A percentile compares a stretch with the other conserved stretches of the same genome.
phyloP scores from a whole-genome alignment of 2,329 filamentous ascomycete genomes.

The Penicillium brasilianum region DNA sequence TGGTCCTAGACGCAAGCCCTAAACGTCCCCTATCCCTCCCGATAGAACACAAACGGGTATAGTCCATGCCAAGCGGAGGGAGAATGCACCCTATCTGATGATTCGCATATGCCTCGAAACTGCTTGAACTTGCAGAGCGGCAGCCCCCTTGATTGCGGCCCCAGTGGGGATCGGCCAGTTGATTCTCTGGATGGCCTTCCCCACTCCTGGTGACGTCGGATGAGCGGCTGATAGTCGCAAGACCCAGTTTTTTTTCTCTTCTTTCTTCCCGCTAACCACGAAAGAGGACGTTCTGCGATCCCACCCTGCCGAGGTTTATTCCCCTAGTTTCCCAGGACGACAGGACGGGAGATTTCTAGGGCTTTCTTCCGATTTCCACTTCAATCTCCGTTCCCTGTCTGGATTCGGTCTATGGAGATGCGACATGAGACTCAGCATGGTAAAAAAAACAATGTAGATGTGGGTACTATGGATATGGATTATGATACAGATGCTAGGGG shows the following conservation, averaged over 20 bases:
- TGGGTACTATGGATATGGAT: not conserved
- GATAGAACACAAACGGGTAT: not conserved
- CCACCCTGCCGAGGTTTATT: constrained; percentile 22
- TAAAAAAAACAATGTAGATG: not conserved
- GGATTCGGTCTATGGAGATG: constrained; percentile 2
- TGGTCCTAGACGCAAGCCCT: constrained; percentile 17
- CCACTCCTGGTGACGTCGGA: constrained; percentile 30
- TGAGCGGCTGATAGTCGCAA: constrained; percentile 17
- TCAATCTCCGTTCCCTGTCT: constrained; percentile 5
- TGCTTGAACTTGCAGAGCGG: not conserved
- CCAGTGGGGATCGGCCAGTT: constrained; percentile 15
- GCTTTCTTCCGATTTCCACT: not conserved
- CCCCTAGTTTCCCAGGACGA: constrained; percentile 11
- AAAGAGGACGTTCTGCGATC: not conserved
- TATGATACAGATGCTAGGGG: too few relatives aligned
- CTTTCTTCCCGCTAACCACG: constrained; percentile 11
- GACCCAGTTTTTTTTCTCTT: constrained; percentile 29
- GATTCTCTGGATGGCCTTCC: constrained; percentile 1
- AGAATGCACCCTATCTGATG: constrained; percentile 1
- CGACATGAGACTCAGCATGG: too few relatives aligned
- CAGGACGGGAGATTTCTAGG: constrained; percentile 7
- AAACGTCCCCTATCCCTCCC: not conserved
- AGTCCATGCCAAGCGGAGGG: not conserved
- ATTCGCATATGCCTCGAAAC: not conserved
- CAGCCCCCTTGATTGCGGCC: too few relatives aligned